phyloP scores from a whole-genome alignment of 1,284 basidiomycete genomes.

The Ceratobasidium sp. region DNA sequence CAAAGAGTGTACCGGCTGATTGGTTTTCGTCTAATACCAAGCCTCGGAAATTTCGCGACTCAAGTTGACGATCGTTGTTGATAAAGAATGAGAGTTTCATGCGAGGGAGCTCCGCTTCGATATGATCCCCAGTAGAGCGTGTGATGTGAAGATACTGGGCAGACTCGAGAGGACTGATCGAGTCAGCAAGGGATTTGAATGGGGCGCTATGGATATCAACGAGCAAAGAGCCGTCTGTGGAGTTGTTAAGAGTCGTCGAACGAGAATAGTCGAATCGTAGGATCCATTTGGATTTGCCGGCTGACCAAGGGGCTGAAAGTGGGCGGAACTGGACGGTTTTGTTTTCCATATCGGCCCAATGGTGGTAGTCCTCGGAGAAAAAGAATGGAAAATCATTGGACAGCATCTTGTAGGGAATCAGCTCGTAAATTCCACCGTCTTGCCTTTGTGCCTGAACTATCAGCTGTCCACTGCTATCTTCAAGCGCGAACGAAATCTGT shows the following conservation, averaged over 20 bases:
- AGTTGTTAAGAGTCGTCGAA: not conserved
- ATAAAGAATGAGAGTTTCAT: constrained; percentile 44
- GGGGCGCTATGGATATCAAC: not conserved
- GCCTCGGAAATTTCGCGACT: constrained; percentile 44
- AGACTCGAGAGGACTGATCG: constrained; percentile 13
- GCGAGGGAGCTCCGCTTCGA: constrained; percentile 41
- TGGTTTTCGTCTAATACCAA: constrained; percentile 48
- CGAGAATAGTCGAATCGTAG: not conserved
- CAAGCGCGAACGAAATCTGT: constrained; percentile 16
- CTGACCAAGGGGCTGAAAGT: not conserved
- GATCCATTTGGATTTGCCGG: not conserved
- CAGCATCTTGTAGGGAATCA: constrained; percentile 9
- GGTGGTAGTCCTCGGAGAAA: constrained; percentile 16
- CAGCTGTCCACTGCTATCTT: not conserved
- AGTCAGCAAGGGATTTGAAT: not conserved
- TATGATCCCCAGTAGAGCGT: not conserved
- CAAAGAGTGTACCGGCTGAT: constrained; percentile 47
- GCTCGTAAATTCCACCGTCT: not conserved
- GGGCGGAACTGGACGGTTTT: constrained; percentile 14
- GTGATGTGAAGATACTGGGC: constrained; percentile 1
- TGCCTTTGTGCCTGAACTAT: constrained; percentile 8
- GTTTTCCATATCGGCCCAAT: constrained; percentile 5
- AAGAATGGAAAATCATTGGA: constrained; percentile 3
- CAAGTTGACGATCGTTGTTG: constrained; percentile 37
- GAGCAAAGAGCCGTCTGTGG: not conserved